These are phyloP conservation scores for Sporothrix inflata DNA, from an alignment of 2,329 filamentous ascomycete genomes.

Conservation along the genomic window DNA sequence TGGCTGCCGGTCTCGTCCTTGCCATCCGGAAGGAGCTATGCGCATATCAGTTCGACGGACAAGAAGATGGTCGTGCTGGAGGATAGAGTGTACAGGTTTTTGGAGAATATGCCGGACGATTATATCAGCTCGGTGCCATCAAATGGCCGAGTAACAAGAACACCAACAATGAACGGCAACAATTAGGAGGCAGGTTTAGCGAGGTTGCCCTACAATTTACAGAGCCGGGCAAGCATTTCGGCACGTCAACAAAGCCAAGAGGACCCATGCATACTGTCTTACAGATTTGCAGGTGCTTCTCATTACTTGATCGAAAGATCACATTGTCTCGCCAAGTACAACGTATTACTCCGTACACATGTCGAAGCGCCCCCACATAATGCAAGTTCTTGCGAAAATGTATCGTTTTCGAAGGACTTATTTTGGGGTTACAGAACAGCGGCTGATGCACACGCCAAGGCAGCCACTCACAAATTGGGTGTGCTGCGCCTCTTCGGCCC, in stretches of 20 bases:
- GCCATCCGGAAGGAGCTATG: background rate
- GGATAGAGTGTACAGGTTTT: background rate
- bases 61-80: background rate
- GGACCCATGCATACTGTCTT: background rate
- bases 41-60: constrained; percentile 13
- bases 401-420: background rate
- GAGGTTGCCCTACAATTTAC: background rate
- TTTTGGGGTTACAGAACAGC: background rate
- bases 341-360: background rate
- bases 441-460: background rate
- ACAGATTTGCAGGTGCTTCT: background rate
- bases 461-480: background rate
- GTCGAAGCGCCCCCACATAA: background rate
- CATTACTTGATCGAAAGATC: too few species aligned
- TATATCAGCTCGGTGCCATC: constrained; percentile 12
- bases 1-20: constrained; percentile 21
- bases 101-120: constrained; percentile 13
- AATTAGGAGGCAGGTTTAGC: background rate
- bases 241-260: background rate
- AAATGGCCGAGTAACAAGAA: constrained; percentile 1
- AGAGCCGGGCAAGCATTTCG: background rate
- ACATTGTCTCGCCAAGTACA: too few species aligned
- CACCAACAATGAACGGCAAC: background rate
- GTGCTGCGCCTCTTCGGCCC: constrained; percentile 14
- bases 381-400: background rate